Evolutionary conservation across 257 asterid genomes (phyloP).

Genomic region (Ajuga chamaepitys): DNA sequence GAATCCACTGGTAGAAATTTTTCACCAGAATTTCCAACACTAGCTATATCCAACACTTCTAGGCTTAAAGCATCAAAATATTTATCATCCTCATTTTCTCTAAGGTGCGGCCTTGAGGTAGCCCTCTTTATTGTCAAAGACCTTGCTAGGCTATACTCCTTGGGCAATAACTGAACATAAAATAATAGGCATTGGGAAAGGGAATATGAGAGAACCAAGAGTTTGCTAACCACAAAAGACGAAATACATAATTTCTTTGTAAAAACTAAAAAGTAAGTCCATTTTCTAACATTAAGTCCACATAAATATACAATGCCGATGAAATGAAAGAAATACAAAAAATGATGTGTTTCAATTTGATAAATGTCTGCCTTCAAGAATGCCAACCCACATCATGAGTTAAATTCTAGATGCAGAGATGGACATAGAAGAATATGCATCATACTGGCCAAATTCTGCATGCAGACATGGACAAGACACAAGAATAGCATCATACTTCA

Average conservation of each 20-base stretch:
- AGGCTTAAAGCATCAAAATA: conserved; percentile 71
- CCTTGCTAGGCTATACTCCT: conserved; percentile 87
- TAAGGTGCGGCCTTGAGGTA: conserved; percentile 75
- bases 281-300: neutral
- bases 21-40: conserved; percentile 76
- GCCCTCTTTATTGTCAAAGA: conserved; percentile 83
- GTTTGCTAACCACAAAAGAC: conserved; percentile 7
- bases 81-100: conserved; percentile 68
- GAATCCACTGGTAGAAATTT: conserved; percentile 70
- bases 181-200: conserved; percentile 4
- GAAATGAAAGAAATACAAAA: neutral
- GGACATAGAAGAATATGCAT: too few relatives aligned
- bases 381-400: conserved; percentile 5
- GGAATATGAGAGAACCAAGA: neutral
- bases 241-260: neutral
- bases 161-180: conserved; percentile 73
- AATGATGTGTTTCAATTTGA: conserved; percentile 3
- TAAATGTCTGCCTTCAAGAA: conserved; percentile 4
- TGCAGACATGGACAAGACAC: neutral
- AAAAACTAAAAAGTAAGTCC: neutral
- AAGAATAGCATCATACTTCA: conserved; percentile 43
- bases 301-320: neutral
- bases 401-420: conserved; percentile 1
- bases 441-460: neutral
- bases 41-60: conserved; percentile 79